Evolutionary conservation across 1,284 basidiomycete species (phyloP), one percentile per base, ranked within the genome.

Genomic region (Lignosus rhinocerotis): DNA sequence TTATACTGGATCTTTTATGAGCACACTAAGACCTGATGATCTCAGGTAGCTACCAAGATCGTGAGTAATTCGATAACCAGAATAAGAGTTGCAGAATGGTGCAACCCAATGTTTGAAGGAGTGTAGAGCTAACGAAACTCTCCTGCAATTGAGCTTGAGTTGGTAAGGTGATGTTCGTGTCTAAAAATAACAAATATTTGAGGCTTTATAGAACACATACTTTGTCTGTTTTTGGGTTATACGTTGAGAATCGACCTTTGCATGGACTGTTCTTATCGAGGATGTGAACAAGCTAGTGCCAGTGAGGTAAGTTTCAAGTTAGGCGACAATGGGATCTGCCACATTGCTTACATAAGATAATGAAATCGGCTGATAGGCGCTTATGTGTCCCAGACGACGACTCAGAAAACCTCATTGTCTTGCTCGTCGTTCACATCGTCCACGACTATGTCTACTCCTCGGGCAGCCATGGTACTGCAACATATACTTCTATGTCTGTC

Each of bases 261-360:
- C 25, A 25, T 25, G 25, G 25, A 4, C 25, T 25, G 25, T 25
- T 2, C 25, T 25, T 2, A 25, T 25, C 25, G 25, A 25, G 25
- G 25, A 25, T 25, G 25, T 25, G 25, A 25, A 31, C 10, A 14
- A 32, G 16, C 34, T 14, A n/a, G n/a, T n/a, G n/a, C n/a, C n/a
- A n/a, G n/a, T n/a, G n/a, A n/a, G n/a, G 31, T 19, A 12, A 25
- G 12, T 39, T 6, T 46, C 49, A 48, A 55, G 45, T 47, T 46
- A 44, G 53, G 46, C 32, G 44, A 42, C 33, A 21, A 41, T 42
- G 32, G 52, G 47, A 60, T 67, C 64, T 58, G 66, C 66, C 64
- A 63, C 64, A 52, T n/a, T 51, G 53, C 55, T 66, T 62, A 66
- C 49, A 51, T 66, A 56, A 66, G 45, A 14, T 36, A 25, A 48